Conservation (phyloP, 2,329 filamentous ascomycete species). For the Aspergillus cejpii region DNA sequence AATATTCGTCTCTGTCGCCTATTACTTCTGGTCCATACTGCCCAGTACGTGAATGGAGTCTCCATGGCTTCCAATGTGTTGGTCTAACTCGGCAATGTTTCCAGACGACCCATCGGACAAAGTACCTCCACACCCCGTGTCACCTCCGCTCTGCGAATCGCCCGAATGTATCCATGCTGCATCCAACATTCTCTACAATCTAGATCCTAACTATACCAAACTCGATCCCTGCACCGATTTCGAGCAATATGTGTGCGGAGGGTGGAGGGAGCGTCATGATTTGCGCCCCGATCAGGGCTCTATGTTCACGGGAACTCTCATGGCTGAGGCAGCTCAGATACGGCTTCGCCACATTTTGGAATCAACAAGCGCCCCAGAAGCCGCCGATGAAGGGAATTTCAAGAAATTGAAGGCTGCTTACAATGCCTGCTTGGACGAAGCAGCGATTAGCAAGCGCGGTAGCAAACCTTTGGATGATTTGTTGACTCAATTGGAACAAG, state of each 20-base stretch:
- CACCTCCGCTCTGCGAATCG: slow-evolving; percentile 46
- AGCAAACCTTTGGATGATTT: slow-evolving; percentile 51
- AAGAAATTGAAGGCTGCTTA: slow-evolving; percentile 59
- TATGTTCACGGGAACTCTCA: slow-evolving; percentile 54
- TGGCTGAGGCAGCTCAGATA: slow-evolving; percentile 55
- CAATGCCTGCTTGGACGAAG: slow-evolving; percentile 59
- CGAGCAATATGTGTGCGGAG: slow-evolving; percentile 60
- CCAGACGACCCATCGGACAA: slow-evolving; percentile 9
- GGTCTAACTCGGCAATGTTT: neutral
- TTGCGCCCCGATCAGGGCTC: slow-evolving; percentile 58
- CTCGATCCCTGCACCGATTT: slow-evolving; percentile 66
- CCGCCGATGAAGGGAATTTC: slow-evolving; percentile 48
- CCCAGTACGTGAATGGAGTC: slow-evolving; percentile 3
- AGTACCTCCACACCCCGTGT: slow-evolving; percentile 12
- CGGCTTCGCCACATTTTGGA: slow-evolving; percentile 59
- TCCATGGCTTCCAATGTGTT: neutral
- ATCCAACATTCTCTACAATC: slow-evolving; percentile 55
- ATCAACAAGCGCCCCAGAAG: slow-evolving; percentile 38
- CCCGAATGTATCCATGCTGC: slow-evolving; percentile 59
- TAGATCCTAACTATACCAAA: slow-evolving; percentile 55
- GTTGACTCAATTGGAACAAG: slow-evolving; percentile 47
- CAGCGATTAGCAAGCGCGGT: slow-evolving; percentile 50
- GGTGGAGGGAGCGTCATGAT: slow-evolving; percentile 59
- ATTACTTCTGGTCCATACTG: slow-evolving; percentile 9
- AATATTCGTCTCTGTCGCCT: slow-evolving; percentile 5